Conservation (phyloP, 257 asterid genomes). For the Verbascum thapsus region DNA sequence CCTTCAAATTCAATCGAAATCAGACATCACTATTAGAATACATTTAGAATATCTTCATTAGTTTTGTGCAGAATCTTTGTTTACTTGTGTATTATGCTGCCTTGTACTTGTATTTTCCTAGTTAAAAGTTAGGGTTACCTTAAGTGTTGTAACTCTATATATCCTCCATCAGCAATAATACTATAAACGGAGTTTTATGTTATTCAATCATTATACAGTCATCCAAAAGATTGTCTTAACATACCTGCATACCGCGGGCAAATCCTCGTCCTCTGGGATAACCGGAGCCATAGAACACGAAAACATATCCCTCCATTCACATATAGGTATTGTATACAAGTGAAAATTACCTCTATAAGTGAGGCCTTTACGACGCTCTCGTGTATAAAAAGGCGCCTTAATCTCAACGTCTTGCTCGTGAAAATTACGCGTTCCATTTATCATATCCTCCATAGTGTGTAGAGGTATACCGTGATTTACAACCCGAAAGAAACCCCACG, state of each 20-base stretch:
- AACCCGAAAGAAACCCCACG: slow-evolving; percentile 29
- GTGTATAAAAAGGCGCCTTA: slow-evolving; percentile 25
- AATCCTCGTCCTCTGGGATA: background rate
- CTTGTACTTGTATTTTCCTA: too few species aligned
- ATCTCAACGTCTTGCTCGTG: slow-evolving; percentile 26
- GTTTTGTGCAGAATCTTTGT: too few species aligned
- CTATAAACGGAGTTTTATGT: too few species aligned
- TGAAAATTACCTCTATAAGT: slow-evolving; percentile 21
- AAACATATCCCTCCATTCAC: slow-evolving; percentile 37
- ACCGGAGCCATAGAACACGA: slow-evolving; percentile 31
- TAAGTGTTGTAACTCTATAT: too few species aligned
- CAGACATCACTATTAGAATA: too few species aligned
- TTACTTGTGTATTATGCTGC: too few species aligned
- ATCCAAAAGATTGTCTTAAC: background rate
- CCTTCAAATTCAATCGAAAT: too few species aligned
- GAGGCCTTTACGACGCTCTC: background rate
- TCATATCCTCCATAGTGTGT: slow-evolving; percentile 18
- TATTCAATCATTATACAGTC: too few species aligned
- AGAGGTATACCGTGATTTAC: slow-evolving; percentile 29
- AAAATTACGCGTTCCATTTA: slow-evolving; percentile 13
- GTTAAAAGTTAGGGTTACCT: too few species aligned
- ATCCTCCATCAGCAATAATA: too few species aligned
- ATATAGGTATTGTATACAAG: slow-evolving; percentile 15
- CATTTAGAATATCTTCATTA: too few species aligned
- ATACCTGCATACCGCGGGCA: slow-evolving; percentile 19